Conservation (phyloP, 768 basidiomycete genomes). For the Kwoniella pini region DNA sequence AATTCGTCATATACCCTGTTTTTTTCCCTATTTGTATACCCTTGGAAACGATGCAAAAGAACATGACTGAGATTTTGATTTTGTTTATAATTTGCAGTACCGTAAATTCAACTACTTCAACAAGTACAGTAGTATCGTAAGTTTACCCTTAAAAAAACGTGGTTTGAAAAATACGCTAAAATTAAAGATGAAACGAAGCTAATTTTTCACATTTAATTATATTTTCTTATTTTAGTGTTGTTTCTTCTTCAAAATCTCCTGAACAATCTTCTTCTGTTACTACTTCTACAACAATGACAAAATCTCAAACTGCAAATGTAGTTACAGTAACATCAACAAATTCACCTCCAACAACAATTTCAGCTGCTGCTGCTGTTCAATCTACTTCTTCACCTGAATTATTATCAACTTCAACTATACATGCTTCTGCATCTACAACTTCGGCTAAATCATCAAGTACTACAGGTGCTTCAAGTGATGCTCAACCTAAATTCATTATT, state of each 20-base stretch:
- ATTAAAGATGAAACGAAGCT: conserved; percentile 1
- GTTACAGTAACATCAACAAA: conserved; percentile 10
- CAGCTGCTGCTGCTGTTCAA: conserved; percentile 10
- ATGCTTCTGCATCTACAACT: background rate
- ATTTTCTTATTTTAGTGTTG: conserved; percentile 1
- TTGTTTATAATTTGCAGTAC: too few species aligned
- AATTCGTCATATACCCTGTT: too few species aligned
- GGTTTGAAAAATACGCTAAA: conserved; percentile 12
- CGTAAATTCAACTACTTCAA: background rate
- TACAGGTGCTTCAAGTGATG: background rate
- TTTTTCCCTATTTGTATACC: too few species aligned
- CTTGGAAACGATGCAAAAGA: too few species aligned
- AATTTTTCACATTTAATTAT: conserved; percentile 1
- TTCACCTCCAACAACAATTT: conserved; percentile 11
- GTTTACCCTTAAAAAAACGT: too few species aligned
- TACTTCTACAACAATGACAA: background rate
- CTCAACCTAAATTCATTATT: background rate
- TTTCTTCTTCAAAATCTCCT: conserved; percentile 11
- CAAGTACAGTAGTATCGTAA: background rate
- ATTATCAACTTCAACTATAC: conserved; percentile 10
- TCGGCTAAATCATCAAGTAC: background rate
- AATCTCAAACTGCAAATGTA: background rate
- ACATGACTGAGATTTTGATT: too few species aligned
- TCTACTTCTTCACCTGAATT: conserved; percentile 2
- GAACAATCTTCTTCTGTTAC: background rate